Evolutionary conservation across 2,329 filamentous ascomycete genomes (phyloP).

Genomic region (Gremmenia infestans): DNA sequence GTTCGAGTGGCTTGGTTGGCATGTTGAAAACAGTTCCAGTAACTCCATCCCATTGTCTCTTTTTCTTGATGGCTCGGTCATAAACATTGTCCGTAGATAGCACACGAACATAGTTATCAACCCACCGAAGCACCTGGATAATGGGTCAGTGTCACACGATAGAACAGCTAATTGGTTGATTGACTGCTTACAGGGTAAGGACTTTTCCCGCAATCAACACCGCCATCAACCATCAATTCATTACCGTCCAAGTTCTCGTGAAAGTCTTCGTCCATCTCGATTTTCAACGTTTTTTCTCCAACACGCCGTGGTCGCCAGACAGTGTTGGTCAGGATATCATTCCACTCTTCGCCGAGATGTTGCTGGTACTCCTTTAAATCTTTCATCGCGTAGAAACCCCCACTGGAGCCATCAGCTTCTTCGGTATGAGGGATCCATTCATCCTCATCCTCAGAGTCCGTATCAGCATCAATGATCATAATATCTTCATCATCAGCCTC

Average conservation of each 20-base stretch:
- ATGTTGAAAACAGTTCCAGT: slow-evolving; percentile 28
- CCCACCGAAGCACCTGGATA: slow-evolving; percentile 14
- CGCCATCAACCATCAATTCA: slow-evolving; percentile 20
- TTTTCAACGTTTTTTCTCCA: slow-evolving; percentile 18
- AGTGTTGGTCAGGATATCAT: slow-evolving; percentile 22
- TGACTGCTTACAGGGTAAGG: slow-evolving; percentile 24
- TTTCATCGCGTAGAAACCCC: slow-evolving; percentile 22
- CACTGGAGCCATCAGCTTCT: slow-evolving; percentile 11
- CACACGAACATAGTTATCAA: slow-evolving; percentile 14
- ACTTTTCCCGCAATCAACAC: slow-evolving; percentile 27
- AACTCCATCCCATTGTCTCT: slow-evolving; percentile 27
- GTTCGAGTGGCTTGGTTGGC: slow-evolving; percentile 15
- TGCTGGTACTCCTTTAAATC: not conserved
- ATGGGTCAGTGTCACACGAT: not conserved
- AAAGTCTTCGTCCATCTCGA: slow-evolving; percentile 19
- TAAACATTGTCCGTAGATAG: not conserved
- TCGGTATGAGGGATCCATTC: not conserved
- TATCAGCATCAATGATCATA: not conserved
- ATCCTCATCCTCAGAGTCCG: not conserved
- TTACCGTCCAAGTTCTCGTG: slow-evolving; percentile 8
- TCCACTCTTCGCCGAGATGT: slow-evolving; percentile 1
- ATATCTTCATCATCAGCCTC: not conserved
- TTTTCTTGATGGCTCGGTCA: slow-evolving; percentile 4
- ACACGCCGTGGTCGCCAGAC: slow-evolving; percentile 26
- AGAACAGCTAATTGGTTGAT: not conserved